These are phyloP conservation scores for Marasmius fiardii DNA, from an alignment of 1,284 basidiomycete species.

Conservation along the genomic window DNA sequence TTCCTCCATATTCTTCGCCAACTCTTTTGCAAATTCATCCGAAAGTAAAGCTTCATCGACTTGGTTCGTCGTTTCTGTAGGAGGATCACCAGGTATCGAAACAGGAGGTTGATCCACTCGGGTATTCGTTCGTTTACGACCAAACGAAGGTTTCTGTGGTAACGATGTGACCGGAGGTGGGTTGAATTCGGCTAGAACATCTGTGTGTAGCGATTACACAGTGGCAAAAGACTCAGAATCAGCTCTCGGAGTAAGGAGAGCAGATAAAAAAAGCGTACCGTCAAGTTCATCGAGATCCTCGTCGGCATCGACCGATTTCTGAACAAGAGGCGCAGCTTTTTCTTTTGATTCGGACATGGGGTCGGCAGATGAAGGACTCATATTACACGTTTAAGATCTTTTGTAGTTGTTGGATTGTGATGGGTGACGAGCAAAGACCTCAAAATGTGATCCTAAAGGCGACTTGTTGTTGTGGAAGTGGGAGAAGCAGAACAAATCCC, in stretches of 20 bases:
- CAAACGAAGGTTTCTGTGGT: conserved; percentile 19
- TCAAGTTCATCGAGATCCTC: conserved; percentile 78
- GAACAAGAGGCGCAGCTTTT: background rate
- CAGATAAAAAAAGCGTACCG: conserved; percentile 37
- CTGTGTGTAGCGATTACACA: too few species aligned
- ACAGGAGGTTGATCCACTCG: conserved; percentile 36
- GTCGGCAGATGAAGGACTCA: background rate
- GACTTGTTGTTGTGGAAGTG: background rate
- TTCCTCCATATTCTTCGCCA: conserved; percentile 78
- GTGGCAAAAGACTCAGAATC: conserved; percentile 10
- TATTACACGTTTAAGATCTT: background rate
- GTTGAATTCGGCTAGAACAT: conserved; percentile 54
- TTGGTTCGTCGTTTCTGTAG: conserved; percentile 4
- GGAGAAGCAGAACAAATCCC: background rate
- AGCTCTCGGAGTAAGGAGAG: background rate
- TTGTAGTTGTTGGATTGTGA: background rate
- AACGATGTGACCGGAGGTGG: conserved; percentile 22
- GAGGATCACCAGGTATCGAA: conserved; percentile 30
- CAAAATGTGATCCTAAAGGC: too few species aligned
- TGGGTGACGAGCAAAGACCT: too few species aligned
- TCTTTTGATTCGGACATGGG: background rate
- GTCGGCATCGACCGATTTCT: conserved; percentile 34
- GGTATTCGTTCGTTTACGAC: conserved; percentile 34
- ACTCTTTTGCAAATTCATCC: conserved; percentile 54
- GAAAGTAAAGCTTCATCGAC: conserved; percentile 35